phyloP scores from a whole-genome alignment of 202 grass and related monocot species.

The Panicum hallii region DNA sequence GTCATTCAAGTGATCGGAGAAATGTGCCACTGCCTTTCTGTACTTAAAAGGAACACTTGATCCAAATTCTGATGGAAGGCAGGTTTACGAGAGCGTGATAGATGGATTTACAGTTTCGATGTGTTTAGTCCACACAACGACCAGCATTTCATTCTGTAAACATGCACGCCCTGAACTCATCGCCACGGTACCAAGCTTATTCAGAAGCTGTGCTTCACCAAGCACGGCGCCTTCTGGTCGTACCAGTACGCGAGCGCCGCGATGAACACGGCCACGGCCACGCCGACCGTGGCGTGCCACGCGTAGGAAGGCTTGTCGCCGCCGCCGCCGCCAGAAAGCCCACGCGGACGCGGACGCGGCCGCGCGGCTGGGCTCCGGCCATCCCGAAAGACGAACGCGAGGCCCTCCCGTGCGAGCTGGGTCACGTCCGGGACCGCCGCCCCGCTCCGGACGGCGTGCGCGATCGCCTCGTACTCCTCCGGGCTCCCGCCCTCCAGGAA shows the following conservation, averaged over 20 bases:
- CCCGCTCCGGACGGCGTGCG: conserved; percentile 46
- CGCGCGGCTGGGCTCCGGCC: conserved; percentile 16
- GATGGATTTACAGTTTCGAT: too few relatives aligned
- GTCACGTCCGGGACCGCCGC: conserved; percentile 44
- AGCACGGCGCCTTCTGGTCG: conserved; percentile 47
- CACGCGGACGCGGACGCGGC: neutral
- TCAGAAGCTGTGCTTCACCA: conserved; percentile 41
- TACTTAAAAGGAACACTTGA: too few relatives aligned
- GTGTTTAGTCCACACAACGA: too few relatives aligned
- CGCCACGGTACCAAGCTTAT: neutral
- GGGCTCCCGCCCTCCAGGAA: conserved; percentile 77
- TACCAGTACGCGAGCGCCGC: conserved; percentile 74
- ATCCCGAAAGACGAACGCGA: conserved; percentile 54
- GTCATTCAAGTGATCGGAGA: too few relatives aligned
- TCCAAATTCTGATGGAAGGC: too few relatives aligned
- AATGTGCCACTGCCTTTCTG: too few relatives aligned
- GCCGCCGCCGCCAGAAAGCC: neutral
- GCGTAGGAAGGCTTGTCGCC: conserved; percentile 36
- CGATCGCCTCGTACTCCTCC: conserved; percentile 68
- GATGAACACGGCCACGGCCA: conserved; percentile 61
- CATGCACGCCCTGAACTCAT: too few relatives aligned
- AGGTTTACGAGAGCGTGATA: too few relatives aligned
- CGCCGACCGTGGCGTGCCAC: conserved; percentile 63
- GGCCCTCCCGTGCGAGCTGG: conserved; percentile 60
- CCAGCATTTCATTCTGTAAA: too few relatives aligned